A percentile compares a stretch with the other conserved stretches of the same genome.
Conservation (phyloP, 2,329 filamentous ascomycete species). For the Lasiodiplodia theobromae region DNA sequence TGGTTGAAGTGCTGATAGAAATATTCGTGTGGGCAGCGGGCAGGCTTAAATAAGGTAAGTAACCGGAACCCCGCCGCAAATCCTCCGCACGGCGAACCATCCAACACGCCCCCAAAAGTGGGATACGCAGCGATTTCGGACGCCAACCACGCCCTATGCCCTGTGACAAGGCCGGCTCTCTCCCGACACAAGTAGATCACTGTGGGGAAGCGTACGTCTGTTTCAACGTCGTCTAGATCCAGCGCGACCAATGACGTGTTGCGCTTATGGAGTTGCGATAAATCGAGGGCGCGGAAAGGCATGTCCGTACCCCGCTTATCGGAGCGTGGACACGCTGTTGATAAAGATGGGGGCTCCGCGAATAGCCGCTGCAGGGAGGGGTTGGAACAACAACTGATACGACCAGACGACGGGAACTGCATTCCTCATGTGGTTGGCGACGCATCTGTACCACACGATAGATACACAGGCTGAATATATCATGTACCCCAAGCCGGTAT, state of each 20-base stretch:
- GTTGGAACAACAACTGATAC: slow-evolving; percentile 2
- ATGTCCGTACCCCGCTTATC: slow-evolving; percentile 9
- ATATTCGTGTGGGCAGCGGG: neutral
- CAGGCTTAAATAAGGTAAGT: neutral
- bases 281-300: neutral
- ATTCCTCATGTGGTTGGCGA: neutral
- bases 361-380: slow-evolving; percentile 26
- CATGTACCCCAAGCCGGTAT: neutral
- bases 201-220: slow-evolving; percentile 12
- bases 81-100: slow-evolving; percentile 13
- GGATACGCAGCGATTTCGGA: slow-evolving; percentile 19
- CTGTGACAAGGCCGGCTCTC: neutral
- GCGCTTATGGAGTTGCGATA: neutral
- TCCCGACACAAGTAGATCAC: slow-evolving; percentile 9
- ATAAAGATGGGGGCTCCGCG: slow-evolving; percentile 23
- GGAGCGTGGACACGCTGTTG: slow-evolving; percentile 10
- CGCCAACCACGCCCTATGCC: slow-evolving; percentile 1
- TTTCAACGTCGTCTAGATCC: neutral
- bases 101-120: slow-evolving; percentile 8
- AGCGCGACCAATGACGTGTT: neutral
- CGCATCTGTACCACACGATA: neutral
- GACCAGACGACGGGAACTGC: slow-evolving; percentile 3
- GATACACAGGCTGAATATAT: neutral
- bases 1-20: neutral
- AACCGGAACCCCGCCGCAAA: slow-evolving; percentile 13